phyloP scores from a whole-genome alignment of 2,329 filamentous ascomycete species.

The Sclerotinia trifoliorum region DNA sequence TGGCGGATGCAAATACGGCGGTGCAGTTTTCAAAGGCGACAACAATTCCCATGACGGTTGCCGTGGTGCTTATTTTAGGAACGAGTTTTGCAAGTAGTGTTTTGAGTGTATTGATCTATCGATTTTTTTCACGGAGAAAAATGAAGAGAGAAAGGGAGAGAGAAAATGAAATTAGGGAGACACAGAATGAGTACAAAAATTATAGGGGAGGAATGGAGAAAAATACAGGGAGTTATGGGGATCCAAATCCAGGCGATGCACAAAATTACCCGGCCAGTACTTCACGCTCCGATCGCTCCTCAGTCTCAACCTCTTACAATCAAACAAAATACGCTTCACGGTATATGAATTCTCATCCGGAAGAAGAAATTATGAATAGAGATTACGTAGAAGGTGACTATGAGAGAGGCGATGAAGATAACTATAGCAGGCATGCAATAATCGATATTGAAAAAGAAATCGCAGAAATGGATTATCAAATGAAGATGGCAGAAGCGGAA shows the following conservation, averaged over 20 bases:
- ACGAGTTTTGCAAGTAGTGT: conserved; percentile 1
- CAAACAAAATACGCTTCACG: neutral
- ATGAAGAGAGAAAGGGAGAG: neutral
- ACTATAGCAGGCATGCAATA: neutral
- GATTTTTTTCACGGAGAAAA: neutral
- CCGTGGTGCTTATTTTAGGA: conserved; percentile 8
- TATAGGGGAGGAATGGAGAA: neutral
- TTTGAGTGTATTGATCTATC: conserved; percentile 11
- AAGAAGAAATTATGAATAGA: neutral
- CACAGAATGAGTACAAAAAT: neutral
- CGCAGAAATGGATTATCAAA: conserved; percentile 5
- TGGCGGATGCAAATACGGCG: neutral
- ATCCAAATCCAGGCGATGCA: neutral
- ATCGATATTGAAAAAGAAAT: conserved; percentile 20
- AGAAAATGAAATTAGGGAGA: neutral
- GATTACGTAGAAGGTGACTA: neutral
- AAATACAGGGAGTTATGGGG: neutral
- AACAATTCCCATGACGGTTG: conserved; percentile 2
- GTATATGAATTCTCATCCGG: neutral
- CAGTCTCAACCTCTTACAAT: neutral
- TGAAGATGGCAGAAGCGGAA: conserved; percentile 2
- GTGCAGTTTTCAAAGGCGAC: neutral
- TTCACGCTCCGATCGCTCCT: neutral
- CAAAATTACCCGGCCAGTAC: neutral
- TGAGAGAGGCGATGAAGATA: conserved; percentile 1